Percentiles rank a stretch among this genome's conserved stretches.
Evolutionary conservation across 257 asterid species (phyloP).

Genomic region (Craterostigma plantagineum): DNA sequence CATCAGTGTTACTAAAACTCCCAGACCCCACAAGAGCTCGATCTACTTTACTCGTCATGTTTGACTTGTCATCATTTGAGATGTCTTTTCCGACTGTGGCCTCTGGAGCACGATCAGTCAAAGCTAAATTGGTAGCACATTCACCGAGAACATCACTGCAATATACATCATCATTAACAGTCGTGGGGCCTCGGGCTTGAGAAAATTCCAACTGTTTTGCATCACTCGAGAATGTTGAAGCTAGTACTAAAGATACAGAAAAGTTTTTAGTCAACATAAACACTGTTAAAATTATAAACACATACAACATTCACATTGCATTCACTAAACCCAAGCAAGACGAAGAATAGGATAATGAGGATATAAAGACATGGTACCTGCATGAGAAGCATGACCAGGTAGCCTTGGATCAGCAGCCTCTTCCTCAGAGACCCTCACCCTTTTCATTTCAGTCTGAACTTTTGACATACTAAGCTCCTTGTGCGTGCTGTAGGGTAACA

Average conservation of each 20-base stretch:
- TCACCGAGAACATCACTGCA: constrained; percentile 30
- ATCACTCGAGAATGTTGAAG: constrained; percentile 30
- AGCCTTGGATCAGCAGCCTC: constrained; percentile 31
- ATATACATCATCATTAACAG: constrained; percentile 19
- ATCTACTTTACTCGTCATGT: constrained; percentile 18
- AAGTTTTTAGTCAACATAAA: constrained; percentile 15
- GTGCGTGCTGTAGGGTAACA: too few species aligned
- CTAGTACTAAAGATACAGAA: constrained; percentile 16
- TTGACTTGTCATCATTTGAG: constrained; percentile 19
- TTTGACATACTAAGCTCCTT: constrained; percentile 26
- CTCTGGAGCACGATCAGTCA: too few species aligned
- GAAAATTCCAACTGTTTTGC: constrained; percentile 25
- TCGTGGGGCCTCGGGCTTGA: constrained; percentile 39
- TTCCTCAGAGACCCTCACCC: constrained; percentile 30
- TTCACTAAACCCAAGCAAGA: too few species aligned
- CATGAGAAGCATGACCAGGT: constrained; percentile 17
- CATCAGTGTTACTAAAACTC: constrained; percentile 15
- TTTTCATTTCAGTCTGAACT: constrained; percentile 44
- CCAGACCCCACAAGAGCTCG: constrained; percentile 21
- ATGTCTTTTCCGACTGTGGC: constrained; percentile 13
- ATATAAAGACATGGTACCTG: constrained; percentile 39
- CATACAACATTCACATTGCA: neutral
- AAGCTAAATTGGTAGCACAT: constrained; percentile 34
- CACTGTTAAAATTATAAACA: neutral
- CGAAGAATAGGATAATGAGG: neutral